Conservation (phyloP, 169 alveolate genomes). For the Perkinsus chesapeaki region DNA sequence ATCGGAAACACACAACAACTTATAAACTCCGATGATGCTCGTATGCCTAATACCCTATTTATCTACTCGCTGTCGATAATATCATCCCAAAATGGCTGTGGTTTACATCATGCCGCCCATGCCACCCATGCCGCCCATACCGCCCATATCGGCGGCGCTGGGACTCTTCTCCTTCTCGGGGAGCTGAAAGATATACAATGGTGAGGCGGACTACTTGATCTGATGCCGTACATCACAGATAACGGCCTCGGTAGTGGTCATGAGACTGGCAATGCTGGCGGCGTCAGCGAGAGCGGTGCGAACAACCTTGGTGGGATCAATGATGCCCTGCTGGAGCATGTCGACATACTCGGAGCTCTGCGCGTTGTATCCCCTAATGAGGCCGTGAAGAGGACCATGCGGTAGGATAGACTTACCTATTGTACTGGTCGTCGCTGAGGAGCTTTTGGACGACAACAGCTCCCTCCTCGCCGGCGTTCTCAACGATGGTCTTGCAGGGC, state of each 20-base stretch:
- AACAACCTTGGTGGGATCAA: slow-evolving; percentile 98
- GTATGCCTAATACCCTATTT: neutral
- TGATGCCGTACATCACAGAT: slow-evolving; percentile 62
- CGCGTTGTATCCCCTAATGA: slow-evolving; percentile 88
- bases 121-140: neutral
- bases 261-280: slow-evolving; percentile 92
- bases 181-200: neutral
- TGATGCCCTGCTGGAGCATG: slow-evolving; percentile 87
- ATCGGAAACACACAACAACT: neutral
- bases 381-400: neutral
- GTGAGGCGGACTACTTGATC: neutral
- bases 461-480: slow-evolving; percentile 98
- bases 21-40: neutral
- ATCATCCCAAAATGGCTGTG: neutral
- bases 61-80: neutral
- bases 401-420: neutral
- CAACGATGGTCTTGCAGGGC: slow-evolving; percentile 91
- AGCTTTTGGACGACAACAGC: slow-evolving; percentile 91
- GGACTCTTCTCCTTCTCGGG: neutral
- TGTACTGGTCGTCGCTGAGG: slow-evolving; percentile 59
- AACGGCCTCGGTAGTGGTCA: slow-evolving; percentile 96
- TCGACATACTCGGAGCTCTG: slow-evolving; percentile 85
- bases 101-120: neutral
- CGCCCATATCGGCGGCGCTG: neutral
- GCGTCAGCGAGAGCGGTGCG: slow-evolving; percentile 96